phyloP scores from a whole-genome alignment of 345 rosid species.

The Eucalyptus guilfoylei region DNA sequence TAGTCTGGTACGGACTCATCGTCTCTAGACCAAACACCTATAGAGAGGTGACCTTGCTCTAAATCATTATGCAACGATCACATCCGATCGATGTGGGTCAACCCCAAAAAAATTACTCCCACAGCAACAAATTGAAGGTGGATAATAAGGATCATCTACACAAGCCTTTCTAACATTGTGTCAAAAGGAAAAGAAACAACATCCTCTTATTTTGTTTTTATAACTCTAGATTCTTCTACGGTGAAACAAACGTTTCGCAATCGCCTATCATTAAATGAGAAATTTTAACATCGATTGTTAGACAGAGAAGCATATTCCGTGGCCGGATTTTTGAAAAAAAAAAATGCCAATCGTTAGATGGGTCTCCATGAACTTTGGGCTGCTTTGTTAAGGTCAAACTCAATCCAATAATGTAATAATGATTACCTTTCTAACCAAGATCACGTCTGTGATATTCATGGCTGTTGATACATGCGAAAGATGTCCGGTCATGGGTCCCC shows the following conservation, averaged over 20 bases:
- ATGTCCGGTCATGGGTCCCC: not conserved
- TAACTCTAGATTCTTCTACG: not conserved
- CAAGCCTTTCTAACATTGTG: not conserved
- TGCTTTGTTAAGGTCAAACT: not conserved
- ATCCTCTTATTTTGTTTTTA: not conserved
- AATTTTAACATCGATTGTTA: not conserved
- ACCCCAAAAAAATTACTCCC: not conserved
- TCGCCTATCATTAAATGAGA: not conserved
- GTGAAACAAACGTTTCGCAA: rapidly evolving
- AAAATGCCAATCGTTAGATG: not conserved
- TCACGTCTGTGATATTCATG: not conserved
- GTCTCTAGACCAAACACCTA: not conserved
- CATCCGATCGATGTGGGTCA: not conserved
- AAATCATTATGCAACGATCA: not conserved
- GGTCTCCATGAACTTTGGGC: not conserved
- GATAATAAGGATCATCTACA: not conserved
- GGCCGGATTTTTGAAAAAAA: not conserved
- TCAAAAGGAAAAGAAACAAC: not conserved
- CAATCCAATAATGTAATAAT: not conserved
- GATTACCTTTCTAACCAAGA: not conserved
- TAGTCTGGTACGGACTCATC: not conserved
- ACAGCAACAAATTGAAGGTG: not conserved
- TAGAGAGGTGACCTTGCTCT: not conserved
- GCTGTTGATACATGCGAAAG: not conserved
- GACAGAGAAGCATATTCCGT: not conserved